Base-by-base conservation (phyloP, 1,284 basidiomycete species). In the Ceratobasidium sp. region DNA sequence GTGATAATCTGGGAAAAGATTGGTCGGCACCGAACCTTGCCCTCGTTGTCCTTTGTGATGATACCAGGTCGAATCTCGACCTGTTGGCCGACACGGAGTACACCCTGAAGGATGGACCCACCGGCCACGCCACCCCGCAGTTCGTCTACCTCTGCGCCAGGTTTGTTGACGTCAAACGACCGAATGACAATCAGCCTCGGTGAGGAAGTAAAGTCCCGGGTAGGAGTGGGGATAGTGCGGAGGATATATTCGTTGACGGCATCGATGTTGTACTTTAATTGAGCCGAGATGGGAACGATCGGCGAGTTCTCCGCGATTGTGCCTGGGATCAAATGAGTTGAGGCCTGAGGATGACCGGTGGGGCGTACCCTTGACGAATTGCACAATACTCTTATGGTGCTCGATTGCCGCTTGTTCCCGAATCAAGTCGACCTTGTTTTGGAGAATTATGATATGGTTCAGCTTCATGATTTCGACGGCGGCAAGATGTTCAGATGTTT, bases 111-210 rank as follows among this genome's bases (percentile, higher is more conserved):
- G 79, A 99, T 97, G 45, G 93, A 96, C 45, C 97, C 97, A 83
- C 97, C 97, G 18, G 97, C 97, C 36, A 99, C 97, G 80, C 97
- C 97, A 75, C 97, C 97, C 83, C 97, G 97, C 74, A 99, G 87
- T 74, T 99, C 97, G 77, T 97, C 92, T 9, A 99, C 95, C 80
- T 97, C 94, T 4, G 96, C 90, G 80, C 97, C 97, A 12, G 97
- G 97, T 84, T 98, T 98, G 88, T 99, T 99, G 81, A 99, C 97
- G 81, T 99, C 97, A 83, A 99, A 99, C n/a, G 96, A 98, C 78
- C 96, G 94, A 80, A 99, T 99, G 80, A 99, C 96, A 78, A 99
- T 98, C 76, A 99, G 89, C 59, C 92, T 89, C 0, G 97, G 95
- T 76, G 94, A 89, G 52, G 95, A 91, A 45, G 89, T 87, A 81